Conservation (phyloP, 163 green algal species). For the Prototheca wickerhamii region DNA sequence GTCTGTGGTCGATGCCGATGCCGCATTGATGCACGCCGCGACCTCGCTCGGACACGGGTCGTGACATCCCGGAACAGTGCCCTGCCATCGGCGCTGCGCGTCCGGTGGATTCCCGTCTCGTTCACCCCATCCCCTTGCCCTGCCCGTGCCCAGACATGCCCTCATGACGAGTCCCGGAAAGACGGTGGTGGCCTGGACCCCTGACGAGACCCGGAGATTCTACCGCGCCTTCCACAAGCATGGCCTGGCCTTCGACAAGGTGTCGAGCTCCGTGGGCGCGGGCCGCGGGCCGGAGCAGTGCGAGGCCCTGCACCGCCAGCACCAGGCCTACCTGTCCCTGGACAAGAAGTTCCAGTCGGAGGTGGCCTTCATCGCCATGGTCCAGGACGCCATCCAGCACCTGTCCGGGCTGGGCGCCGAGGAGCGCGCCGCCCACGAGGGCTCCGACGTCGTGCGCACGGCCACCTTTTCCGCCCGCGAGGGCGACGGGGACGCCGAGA, state of each 20-base stretch:
- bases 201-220: constrained; percentile 15
- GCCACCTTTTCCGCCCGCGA: background rate
- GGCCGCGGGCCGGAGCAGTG: constrained; percentile 8
- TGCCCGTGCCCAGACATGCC: background rate
- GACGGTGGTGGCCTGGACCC: constrained; percentile 4
- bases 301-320: constrained; percentile 13
- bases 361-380: constrained; percentile 18
- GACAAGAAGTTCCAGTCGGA: constrained; percentile 18
- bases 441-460: background rate
- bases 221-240: constrained; percentile 21
- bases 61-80: background rate
- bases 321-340: constrained; percentile 26
- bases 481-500: background rate
- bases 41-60: no score
- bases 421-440: background rate
- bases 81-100: background rate
- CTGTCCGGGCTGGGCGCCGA: background rate
- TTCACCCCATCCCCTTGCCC: background rate
- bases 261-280: constrained; percentile 11
- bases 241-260: constrained; percentile 16
- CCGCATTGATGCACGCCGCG: no score
- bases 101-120: no score
- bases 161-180: background rate
- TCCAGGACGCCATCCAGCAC: constrained; percentile 5
- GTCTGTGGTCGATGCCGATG: no score